A percentile compares a stretch with the other conserved stretches of the same genome.
phyloP scores from a whole-genome alignment of 2,329 filamentous ascomycete genomes.

The Fusarium sarcochroum region DNA sequence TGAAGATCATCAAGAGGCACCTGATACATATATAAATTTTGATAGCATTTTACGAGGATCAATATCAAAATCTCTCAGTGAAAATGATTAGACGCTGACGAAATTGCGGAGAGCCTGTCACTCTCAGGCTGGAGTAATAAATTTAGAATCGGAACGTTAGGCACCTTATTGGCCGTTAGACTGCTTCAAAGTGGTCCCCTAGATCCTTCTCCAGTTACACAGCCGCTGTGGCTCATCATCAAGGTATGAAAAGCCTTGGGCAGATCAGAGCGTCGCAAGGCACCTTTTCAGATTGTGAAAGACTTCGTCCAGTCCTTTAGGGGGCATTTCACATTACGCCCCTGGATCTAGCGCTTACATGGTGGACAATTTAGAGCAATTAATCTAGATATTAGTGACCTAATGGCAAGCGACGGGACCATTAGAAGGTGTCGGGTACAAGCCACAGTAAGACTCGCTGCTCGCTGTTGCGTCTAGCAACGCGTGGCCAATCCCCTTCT shows the following conservation, averaged over 20 bases:
- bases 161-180: slow-evolving; percentile 26
- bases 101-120: slow-evolving; percentile 16
- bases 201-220: slow-evolving; percentile 34
- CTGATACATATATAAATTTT: too few relatives aligned
- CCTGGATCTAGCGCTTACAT: slow-evolving; percentile 18
- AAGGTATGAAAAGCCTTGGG: slow-evolving; percentile 9
- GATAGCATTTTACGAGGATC: too few relatives aligned
- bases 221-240: slow-evolving; percentile 32
- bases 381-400: not conserved
- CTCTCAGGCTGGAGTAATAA: slow-evolving; percentile 36
- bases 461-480: slow-evolving; percentile 40
- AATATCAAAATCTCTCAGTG: not conserved
- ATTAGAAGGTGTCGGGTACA: not conserved
- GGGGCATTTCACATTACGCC: not conserved
- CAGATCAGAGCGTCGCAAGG: slow-evolving; percentile 6
- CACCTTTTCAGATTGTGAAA: not conserved
- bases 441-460: slow-evolving; percentile 30
- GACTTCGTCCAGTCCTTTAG: not conserved
- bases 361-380: not conserved
- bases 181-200: slow-evolving; percentile 16
- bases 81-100: not conserved
- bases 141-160: slow-evolving; percentile 7
- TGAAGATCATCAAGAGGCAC: too few relatives aligned
- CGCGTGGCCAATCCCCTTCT: slow-evolving; percentile 29
- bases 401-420: too few relatives aligned